Percentiles rank a stretch among this genome's conserved stretches.
Evolutionary conservation across 2,329 filamentous ascomycete species (phyloP).

Genomic region (Tolypocladium guangdongense): DNA sequence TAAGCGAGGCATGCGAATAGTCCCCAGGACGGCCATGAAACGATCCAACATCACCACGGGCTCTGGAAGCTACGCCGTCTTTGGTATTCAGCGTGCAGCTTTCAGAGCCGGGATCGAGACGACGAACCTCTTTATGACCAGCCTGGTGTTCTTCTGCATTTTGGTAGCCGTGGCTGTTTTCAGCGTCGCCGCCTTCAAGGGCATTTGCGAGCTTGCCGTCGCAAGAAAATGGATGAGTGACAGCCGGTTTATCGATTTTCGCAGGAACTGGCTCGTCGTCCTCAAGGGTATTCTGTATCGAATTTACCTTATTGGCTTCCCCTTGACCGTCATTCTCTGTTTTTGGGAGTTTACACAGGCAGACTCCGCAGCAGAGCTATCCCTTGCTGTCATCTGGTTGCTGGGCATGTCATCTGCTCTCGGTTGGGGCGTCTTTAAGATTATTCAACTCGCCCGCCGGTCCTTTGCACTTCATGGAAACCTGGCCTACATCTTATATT

Average conservation of each 20-base stretch:
- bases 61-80: slow-evolving; percentile 52
- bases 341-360: slow-evolving; percentile 85
- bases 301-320: slow-evolving; percentile 79
- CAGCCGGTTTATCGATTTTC: slow-evolving; percentile 86
- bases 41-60: slow-evolving; percentile 42
- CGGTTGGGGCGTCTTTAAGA: slow-evolving; percentile 79
- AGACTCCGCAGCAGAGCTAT: slow-evolving; percentile 77
- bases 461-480: slow-evolving; percentile 90
- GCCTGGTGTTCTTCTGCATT: slow-evolving; percentile 77
- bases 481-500: slow-evolving; percentile 93
- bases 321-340: slow-evolving; percentile 80
- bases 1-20: slow-evolving; percentile 43
- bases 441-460: slow-evolving; percentile 77
- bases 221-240: slow-evolving; percentile 68
- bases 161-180: slow-evolving; percentile 68
- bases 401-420: slow-evolving; percentile 68
- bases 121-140: slow-evolving; percentile 90
- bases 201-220: slow-evolving; percentile 62
- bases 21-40: slow-evolving; percentile 36
- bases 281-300: slow-evolving; percentile 92
- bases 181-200: slow-evolving; percentile 70
- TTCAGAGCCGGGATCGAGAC: slow-evolving; percentile 67
- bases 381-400: slow-evolving; percentile 82
- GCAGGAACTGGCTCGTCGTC: slow-evolving; percentile 85
- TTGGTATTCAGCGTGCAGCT: slow-evolving; percentile 79